Evolutionary conservation across 169 alveolate genomes (phyloP).

Genomic region (Plasmodium coatneyi): DNA sequence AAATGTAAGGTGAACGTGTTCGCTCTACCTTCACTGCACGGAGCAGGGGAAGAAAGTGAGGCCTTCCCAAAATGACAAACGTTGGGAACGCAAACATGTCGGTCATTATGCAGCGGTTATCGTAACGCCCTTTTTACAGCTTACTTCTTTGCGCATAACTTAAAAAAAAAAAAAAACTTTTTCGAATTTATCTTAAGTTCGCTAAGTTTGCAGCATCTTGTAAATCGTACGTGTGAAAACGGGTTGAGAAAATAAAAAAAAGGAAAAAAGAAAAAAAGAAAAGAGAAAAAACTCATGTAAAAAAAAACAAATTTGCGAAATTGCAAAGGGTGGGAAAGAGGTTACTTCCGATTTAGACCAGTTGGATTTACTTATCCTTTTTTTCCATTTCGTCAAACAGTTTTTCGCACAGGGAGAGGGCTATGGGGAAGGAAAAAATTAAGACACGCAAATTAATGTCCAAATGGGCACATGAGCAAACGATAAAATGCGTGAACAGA

Average conservation of each 20-base stretch:
- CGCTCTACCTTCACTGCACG: neutral
- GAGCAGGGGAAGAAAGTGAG: neutral
- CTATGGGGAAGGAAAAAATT: neutral
- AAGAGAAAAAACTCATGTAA: neutral
- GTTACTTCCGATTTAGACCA: neutral
- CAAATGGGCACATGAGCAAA: neutral
- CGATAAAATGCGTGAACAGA: neutral
- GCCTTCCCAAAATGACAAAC: neutral
- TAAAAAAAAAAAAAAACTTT: too few species aligned
- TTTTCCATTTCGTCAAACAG: conserved; percentile 52
- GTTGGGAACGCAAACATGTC: neutral
- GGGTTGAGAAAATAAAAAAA: neutral
- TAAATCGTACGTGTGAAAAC: neutral
- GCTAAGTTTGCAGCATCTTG: neutral
- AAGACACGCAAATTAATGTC: neutral
- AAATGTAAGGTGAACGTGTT: neutral
- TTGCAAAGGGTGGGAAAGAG: neutral
- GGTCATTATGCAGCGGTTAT: neutral
- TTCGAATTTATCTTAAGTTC: neutral
- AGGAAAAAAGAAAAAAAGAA: neutral
- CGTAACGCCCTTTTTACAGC: neutral
- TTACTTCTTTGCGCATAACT: neutral
- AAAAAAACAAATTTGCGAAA: neutral
- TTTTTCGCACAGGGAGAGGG: conserved; percentile 52
- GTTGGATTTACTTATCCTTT: conserved; percentile 2